A percentile compares a stretch with the other conserved stretches of the same genome.
phyloP scores from a whole-genome alignment of 1,139 yeast species.

The Candida mesenterica region DNA sequence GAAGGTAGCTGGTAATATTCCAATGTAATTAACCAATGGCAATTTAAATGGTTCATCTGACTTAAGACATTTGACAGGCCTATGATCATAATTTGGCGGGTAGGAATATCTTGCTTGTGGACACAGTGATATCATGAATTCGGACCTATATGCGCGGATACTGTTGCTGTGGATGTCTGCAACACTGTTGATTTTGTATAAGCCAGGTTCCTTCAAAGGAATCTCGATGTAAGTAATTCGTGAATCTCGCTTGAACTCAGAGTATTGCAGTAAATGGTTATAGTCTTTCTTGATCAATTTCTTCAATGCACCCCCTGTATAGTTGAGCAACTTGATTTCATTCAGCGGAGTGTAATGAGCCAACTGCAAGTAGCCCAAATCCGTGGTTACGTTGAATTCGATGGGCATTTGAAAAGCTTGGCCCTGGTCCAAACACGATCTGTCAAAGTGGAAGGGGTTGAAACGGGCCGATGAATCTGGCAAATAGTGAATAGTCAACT shows the following conservation, averaged over 20 bases:
- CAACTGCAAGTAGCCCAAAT: conserved; percentile 66
- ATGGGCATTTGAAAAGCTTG: conserved; percentile 56
- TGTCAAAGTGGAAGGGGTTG: conserved; percentile 67
- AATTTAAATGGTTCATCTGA: conserved; percentile 47
- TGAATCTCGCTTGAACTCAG: conserved; percentile 25
- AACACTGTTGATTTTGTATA: conserved; percentile 65
- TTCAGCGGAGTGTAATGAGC: conserved; percentile 59
- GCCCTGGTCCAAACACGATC: conserved; percentile 53
- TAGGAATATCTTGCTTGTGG: conserved; percentile 61
- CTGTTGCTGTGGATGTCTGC: conserved; percentile 62
- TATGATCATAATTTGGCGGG: conserved; percentile 24
- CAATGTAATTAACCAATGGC: conserved; percentile 55
- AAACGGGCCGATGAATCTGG: conserved; percentile 89
- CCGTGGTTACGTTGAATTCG: conserved; percentile 76
- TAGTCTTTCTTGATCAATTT: conserved; percentile 44
- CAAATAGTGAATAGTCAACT: conserved; percentile 77
- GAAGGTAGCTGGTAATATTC: conserved; percentile 74
- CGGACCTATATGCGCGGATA: conserved; percentile 63
- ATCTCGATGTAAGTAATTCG: conserved; percentile 49
- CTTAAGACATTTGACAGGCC: conserved; percentile 55
- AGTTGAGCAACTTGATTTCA: conserved; percentile 48
- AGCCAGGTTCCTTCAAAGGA: conserved; percentile 69
- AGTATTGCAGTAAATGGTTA: conserved; percentile 28
- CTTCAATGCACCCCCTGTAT: conserved; percentile 54
- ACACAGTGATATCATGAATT: conserved; percentile 69